Conservation (phyloP, 805 yeast species). For the Suhomyces pyralidae region DNA sequence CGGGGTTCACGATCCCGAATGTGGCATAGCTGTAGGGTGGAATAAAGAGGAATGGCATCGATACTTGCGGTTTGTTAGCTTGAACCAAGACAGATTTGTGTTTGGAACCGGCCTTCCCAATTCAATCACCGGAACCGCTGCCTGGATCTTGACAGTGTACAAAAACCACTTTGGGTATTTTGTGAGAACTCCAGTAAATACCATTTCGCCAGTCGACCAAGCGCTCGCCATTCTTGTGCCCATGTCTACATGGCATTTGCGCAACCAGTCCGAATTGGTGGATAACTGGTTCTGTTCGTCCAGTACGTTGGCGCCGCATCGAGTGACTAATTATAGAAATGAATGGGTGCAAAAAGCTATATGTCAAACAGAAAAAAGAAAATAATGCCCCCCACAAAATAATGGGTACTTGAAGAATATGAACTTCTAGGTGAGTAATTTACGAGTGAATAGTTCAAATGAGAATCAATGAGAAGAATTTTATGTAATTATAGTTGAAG, state of each 20-base stretch:
- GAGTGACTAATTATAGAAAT: not conserved
- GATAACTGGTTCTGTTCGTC: constrained; percentile 1
- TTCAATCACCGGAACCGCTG: not conserved
- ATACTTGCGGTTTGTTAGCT: not conserved
- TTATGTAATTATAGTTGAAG: not conserved
- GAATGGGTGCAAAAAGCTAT: not conserved
- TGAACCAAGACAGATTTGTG: not conserved
- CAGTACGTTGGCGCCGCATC: not conserved
- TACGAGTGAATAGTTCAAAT: not conserved
- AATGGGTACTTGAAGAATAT: no score
- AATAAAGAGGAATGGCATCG: not conserved
- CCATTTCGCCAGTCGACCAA: constrained; percentile 1
- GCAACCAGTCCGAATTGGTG: not conserved
- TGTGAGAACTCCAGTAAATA: constrained; percentile 1
- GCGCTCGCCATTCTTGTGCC: constrained; percentile 3
- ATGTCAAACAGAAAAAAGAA: not conserved
- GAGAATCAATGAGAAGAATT: not conserved
- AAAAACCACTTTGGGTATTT: not conserved
- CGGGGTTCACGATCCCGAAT: not conserved
- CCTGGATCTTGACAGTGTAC: constrained; percentile 1
- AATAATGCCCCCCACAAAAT: no score
- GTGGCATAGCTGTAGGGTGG: constrained; percentile 1
- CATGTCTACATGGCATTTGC: constrained; percentile 3
- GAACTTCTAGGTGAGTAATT: no score
- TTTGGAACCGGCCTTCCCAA: not conserved